Percentiles rank a stretch among this genome's conserved stretches.
Conservation (phyloP, 495 filamentous ascomycete species). For the Pyrenula massariospora region DNA sequence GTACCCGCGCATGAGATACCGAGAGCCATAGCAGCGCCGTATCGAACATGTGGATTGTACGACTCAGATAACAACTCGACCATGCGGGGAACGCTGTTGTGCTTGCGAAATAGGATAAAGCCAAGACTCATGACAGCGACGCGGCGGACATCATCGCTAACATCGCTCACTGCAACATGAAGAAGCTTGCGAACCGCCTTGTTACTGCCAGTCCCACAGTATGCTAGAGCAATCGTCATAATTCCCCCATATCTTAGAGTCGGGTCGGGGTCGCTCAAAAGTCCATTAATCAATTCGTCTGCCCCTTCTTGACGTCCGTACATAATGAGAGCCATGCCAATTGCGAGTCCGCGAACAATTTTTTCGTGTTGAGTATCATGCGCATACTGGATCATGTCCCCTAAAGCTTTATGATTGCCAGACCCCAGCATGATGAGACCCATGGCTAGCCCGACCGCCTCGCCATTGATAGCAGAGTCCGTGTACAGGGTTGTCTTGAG, state of each 20-base stretch:
- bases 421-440: conserved; percentile 96
- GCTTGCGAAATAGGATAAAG: conserved; percentile 97
- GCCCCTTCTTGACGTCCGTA: conserved; percentile 90
- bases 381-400: conserved; percentile 94
- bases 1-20: conserved; percentile 98
- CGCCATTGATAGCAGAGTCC: conserved; percentile 91
- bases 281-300: conserved; percentile 84
- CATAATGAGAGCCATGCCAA: conserved; percentile 99
- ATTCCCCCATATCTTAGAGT: conserved; percentile 94
- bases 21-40: conserved; percentile 95
- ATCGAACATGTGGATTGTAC: conserved; percentile 97
- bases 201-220: conserved; percentile 95
- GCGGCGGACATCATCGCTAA: conserved; percentile 93
- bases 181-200: conserved; percentile 97
- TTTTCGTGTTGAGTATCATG: conserved; percentile 98
- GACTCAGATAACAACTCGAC: conserved; percentile 97
- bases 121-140: conserved; percentile 97
- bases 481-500: conserved; percentile 77
- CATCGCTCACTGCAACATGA: conserved; percentile 94
- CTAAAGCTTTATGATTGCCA: conserved; percentile 77
- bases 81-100: conserved; percentile 94
- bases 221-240: conserved; percentile 95
- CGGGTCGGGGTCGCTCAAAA: conserved; percentile 88
- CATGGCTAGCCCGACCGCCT: conserved; percentile 91
- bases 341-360: conserved; percentile 86